Evolutionary conservation across 2,329 filamentous ascomycete genomes (phyloP), one percentile per base, ranked within the genome.

Genomic region (Pseudogymnoascus sp.): DNA sequence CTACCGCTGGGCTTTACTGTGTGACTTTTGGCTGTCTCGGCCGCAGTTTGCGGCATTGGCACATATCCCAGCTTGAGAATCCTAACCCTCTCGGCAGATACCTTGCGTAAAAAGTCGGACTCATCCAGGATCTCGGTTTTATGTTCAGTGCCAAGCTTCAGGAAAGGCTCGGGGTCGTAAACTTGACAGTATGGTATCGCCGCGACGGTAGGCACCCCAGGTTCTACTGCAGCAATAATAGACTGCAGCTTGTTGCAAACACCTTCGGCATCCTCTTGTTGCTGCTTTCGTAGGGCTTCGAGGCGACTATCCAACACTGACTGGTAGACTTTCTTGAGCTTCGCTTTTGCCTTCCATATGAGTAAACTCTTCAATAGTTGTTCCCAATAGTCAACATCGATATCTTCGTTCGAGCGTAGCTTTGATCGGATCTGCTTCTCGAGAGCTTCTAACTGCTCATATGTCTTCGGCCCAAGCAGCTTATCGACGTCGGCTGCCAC

Each of bases 361-460:
- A 90, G 81, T 67, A 99, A 79, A 73, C 88, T 96, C 69, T 88
- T 87, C 66, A 99, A 80, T 14, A 99, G 81, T 73, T 96, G 91
- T 73, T 96, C 92, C 95, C 95, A 99, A 75, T 98, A 99, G 77
- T 99, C 95, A 2, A 90, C 92, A 75, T 99, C 95, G 69, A 99
- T 93, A 8, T 90, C 88, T 73, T 97, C 93, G 73, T 96, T 88
- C 6, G 92, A 96, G 62, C 87, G 83, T 60, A 99, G 79, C 78
- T 99, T 99, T 14, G 82, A 80, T 73, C 86, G 87, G 75, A 99
- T 95, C 78, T 98, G 93, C 68, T 81, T 85, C 77, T 99, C 93
- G 60, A 99, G 80, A 16, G 84, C 84, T 73, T 93, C 89, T n/a
- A 99, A 81, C 75, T 98, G 90, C 71, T 92, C 88, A 71, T 91